These are phyloP conservation scores for Tolypocladium tropicale DNA, from an alignment of 2,329 filamentous ascomycete species.

Conservation along the genomic window DNA sequence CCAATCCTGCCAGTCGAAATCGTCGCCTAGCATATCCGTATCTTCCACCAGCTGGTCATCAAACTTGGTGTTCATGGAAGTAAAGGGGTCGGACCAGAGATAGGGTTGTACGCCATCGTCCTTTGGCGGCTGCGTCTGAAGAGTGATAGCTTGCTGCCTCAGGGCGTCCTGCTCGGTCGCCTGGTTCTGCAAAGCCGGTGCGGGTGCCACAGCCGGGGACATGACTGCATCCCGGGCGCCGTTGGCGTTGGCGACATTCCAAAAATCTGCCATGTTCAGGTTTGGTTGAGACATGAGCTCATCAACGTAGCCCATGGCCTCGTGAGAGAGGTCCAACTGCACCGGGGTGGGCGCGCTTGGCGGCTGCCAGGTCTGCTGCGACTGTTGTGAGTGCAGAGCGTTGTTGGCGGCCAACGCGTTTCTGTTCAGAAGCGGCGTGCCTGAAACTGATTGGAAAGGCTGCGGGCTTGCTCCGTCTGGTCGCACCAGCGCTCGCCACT, in stretches of 20 bases:
- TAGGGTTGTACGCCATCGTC: conserved; percentile 28
- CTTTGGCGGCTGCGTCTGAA: conserved; percentile 14
- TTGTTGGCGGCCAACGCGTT: not conserved
- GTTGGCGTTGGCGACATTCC: conserved; percentile 7
- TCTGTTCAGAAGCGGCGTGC: not conserved
- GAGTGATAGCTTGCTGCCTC: conserved; percentile 9
- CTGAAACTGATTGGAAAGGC: conserved; percentile 2
- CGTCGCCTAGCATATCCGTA: conserved; percentile 28
- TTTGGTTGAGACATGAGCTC: conserved; percentile 25
- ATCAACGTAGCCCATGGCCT: conserved; percentile 24
- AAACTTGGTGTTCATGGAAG: conserved; percentile 16
- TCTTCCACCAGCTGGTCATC: conserved; percentile 19
- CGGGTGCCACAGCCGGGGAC: not conserved
- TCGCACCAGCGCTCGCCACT: conserved; percentile 41
- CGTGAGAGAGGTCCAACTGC: conserved; percentile 16
- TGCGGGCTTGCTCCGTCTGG: conserved; percentile 15
- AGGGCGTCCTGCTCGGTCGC: conserved; percentile 6
- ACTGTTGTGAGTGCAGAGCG: conserved; percentile 2
- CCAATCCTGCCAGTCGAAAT: conserved; percentile 41
- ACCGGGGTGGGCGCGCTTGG: conserved; percentile 6
- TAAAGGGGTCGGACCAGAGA: conserved; percentile 28
- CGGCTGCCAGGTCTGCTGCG: conserved; percentile 5
- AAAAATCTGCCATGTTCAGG: conserved; percentile 25
- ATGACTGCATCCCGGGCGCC: not conserved
- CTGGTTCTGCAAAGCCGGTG: conserved; percentile 2